phyloP scores from a whole-genome alignment of 352 stramenopile genomes.

The Salisapilia sapeloensis region DNA sequence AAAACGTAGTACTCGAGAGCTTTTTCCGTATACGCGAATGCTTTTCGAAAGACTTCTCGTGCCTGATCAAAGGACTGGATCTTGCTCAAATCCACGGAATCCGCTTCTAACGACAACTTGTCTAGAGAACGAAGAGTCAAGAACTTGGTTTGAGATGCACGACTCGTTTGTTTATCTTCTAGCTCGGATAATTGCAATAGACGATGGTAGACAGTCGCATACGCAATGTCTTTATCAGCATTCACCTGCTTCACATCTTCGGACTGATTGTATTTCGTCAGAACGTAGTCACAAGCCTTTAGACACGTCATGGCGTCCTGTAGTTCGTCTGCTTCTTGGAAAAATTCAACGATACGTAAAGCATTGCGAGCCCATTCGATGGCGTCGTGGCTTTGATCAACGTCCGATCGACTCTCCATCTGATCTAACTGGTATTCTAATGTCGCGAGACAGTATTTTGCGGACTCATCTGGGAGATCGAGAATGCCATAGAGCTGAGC shows the following conservation, averaged over 20 bases:
- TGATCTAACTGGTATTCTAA: slow-evolving; percentile 32
- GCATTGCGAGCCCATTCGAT: slow-evolving; percentile 42
- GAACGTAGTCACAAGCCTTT: slow-evolving; percentile 20
- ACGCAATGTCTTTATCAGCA: slow-evolving; percentile 27
- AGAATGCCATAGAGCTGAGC: slow-evolving; percentile 48
- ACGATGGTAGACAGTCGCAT: slow-evolving; percentile 27
- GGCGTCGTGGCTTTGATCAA: slow-evolving; percentile 6
- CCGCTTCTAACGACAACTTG: slow-evolving; percentile 8
- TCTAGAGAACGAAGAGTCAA: background rate
- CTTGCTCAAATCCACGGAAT: slow-evolving; percentile 5
- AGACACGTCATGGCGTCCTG: slow-evolving; percentile 30
- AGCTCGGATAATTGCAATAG: slow-evolving; percentile 19
- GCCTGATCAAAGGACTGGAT: slow-evolving; percentile 29
- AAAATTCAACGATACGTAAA: slow-evolving; percentile 39
- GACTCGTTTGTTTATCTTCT: background rate
- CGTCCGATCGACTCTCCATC: slow-evolving; percentile 1
- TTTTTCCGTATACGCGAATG: slow-evolving; percentile 16
- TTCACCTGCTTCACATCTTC: slow-evolving; percentile 9
- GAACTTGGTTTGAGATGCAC: background rate
- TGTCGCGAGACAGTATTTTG: slow-evolving; percentile 40
- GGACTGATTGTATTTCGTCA: slow-evolving; percentile 7
- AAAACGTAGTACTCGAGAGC: slow-evolving; percentile 28
- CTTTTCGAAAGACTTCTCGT: slow-evolving; percentile 46
- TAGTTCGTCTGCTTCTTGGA: slow-evolving; percentile 21
- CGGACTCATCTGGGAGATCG: slow-evolving; percentile 23